Evolutionary conservation across 768 basidiomycete species (phyloP).

Genomic region (Psilocybe azurescens): DNA sequence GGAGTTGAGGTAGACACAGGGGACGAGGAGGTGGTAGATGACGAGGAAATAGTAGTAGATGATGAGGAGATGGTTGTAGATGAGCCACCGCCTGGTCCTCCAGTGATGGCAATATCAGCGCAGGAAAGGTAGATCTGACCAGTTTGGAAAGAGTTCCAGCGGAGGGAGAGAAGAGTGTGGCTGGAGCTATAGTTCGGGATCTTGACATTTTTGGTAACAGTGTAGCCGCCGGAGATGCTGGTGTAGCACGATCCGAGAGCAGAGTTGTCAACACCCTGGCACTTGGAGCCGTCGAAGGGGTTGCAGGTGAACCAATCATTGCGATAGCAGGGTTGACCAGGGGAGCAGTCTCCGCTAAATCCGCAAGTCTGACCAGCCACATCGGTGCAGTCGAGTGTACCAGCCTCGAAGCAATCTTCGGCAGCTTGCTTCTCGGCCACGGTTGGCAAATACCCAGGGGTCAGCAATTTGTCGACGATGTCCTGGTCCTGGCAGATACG

Average conservation of each 20-base stretch:
- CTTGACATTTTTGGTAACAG: slow-evolving; percentile 11
- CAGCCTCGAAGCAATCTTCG: slow-evolving; percentile 10
- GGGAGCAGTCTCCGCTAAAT: slow-evolving; percentile 3
- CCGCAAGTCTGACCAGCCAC: slow-evolving; percentile 4
- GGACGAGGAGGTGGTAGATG: neutral
- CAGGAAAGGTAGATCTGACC: slow-evolving; percentile 2
- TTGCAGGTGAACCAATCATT: slow-evolving; percentile 14
- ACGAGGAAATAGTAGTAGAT: neutral
- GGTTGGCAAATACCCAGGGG: slow-evolving; percentile 10
- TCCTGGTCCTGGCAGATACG: slow-evolving; percentile 14
- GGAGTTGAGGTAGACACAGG: neutral
- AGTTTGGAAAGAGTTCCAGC: slow-evolving; percentile 8
- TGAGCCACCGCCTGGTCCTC: neutral
- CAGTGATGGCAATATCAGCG: slow-evolving; percentile 6
- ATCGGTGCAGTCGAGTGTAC: slow-evolving; percentile 4
- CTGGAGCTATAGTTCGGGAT: slow-evolving; percentile 6
- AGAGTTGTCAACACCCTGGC: slow-evolving; percentile 10
- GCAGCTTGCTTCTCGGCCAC: slow-evolving; percentile 6
- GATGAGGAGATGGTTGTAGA: neutral
- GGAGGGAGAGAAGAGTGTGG: slow-evolving; percentile 9
- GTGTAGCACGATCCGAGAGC: slow-evolving; percentile 11
- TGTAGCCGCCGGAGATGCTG: slow-evolving; percentile 8
- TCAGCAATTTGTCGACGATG: slow-evolving; percentile 8
- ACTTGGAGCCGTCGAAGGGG: slow-evolving; percentile 7
- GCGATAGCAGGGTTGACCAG: slow-evolving; percentile 7